Base-by-base conservation (phyloP, 1,284 basidiomycete species). In the Ceratobasidium sp. region DNA sequence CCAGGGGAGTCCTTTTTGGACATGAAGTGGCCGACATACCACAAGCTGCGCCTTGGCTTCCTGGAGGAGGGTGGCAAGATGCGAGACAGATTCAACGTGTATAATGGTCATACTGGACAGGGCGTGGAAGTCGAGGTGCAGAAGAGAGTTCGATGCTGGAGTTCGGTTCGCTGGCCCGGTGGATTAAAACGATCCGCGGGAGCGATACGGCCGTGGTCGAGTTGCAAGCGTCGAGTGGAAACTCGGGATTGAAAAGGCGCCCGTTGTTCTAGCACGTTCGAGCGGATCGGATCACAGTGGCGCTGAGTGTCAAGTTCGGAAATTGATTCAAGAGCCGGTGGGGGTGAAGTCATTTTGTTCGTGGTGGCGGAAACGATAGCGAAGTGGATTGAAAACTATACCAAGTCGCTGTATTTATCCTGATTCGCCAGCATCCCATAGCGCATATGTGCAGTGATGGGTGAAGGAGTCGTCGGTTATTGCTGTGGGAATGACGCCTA, bases 41-140 rank as follows among this genome's bases (percentile, higher is more conserved):
- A 69, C 64, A n/a, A 69, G 23, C 45, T 69, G 64, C 1, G 64
- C 55, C 52, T 69, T 69, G 50, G 64, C 64, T 26, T 18, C 48
- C 43, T 69, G 50, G 21, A 69, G 52, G 39, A 69, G 43, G n/a
- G 50, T 39, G 14, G 50, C 41, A 45, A 69, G 52, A 26, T 57
- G 50, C 3, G 50, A 43, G 9, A 69, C 32, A 3, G 64, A 69
- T 6, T 32, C 41, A 16, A 69, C 23, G 26, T 69, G 64, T 28
- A 26, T 39, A n/a, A 69, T 69, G 36, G 48, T 28, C 64, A 69
- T 69, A 23, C 10, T 39, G 6, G 41, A 45, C 12, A 21, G 18
- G 3, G 43, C 30, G 23, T 9, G 26, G 12, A 43, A 8, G 46
- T 34, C 14, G 45, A 14, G 28, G 48, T 53, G 55, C 4, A 21